Base-by-base conservation (phyloP, 169 alveolate species). In the Toxoplasma gondii region DNA sequence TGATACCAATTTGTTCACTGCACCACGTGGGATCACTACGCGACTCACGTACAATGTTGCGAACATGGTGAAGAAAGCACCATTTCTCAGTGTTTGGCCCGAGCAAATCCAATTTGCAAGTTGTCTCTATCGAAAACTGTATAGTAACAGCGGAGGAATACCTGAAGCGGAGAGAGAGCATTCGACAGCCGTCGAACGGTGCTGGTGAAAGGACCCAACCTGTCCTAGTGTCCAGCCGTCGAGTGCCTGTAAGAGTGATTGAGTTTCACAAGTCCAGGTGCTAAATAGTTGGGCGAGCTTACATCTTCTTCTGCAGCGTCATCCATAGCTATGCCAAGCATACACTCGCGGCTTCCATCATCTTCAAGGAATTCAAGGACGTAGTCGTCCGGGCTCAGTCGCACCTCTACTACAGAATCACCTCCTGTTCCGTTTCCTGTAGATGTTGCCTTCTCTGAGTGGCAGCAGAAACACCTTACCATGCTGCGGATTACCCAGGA, bases 221-320 rank as follows among this genome's bases (percentile, higher is more conserved):
- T 94, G 96, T 31, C 96, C 96, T 31, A 94, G 90, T 38, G 96
- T 94, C 96, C 96, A 94, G 22, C 96, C 96, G 31, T 49, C 91
- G 22, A 38, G 39, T 16, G 27, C 41, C 84, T 36, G 84, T 24
- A 38, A 74, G 34, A 22, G 31, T 34, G 44, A 43, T 24, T 34
- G 22, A 24, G 69, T 64, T 0, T 54, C 74, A 53, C 27, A 58
- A 22, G 64, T 5, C 86, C 16, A 54, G 27, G 53, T 82, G 34
- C 45, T 44, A 45, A 10, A 10, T 4, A 64, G 36, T 10, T 36
- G 7, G 78, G 9, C 29, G 41, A 78, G 39, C 87, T 78, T 27
- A 78, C 87, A 34, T 91, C 92, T n/a, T 43, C 94, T 34, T 92
- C 94, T 22, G 58, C 95, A 0, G 95, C 92, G 86, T 94, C 96